Percentiles rank a stretch among this genome's conserved stretches.
Evolutionary conservation across 2,329 filamentous ascomycete genomes (phyloP).

Genomic region (Lasiodiplodia citricola): DNA sequence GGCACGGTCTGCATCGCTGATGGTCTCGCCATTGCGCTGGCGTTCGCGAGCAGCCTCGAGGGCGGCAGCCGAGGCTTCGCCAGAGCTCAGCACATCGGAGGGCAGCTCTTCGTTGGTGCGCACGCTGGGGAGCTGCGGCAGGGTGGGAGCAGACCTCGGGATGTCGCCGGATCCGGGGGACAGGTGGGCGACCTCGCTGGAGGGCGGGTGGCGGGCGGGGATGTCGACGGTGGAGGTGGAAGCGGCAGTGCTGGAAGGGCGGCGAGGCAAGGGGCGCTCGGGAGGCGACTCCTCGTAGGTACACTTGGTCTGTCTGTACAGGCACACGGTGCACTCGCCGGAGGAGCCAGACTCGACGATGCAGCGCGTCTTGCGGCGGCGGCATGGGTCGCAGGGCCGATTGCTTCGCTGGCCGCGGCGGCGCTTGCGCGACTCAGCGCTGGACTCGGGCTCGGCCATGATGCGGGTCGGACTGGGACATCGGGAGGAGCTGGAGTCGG

Average conservation of each 20-base stretch:
- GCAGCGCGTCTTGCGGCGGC: constrained; percentile 29
- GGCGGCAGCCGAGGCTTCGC: constrained; percentile 14
- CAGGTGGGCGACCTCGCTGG: constrained; percentile 6
- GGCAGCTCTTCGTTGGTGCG: constrained; percentile 24
- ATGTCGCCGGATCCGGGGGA: constrained; percentile 10
- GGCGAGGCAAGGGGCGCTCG: constrained; percentile 17
- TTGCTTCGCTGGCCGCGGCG: constrained; percentile 19
- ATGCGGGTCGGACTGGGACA: background rate
- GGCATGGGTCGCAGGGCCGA: constrained; percentile 29
- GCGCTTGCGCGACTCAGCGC: constrained; percentile 16
- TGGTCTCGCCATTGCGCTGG: constrained; percentile 19
- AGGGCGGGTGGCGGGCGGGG: background rate
- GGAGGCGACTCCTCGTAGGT: constrained; percentile 21
- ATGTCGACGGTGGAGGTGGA: constrained; percentile 6
- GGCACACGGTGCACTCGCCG: constrained; percentile 25
- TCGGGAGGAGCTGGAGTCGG: background rate
- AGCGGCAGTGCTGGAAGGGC: constrained; percentile 4
- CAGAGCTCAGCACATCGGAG: constrained; percentile 19
- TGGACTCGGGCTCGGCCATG: constrained; percentile 22
- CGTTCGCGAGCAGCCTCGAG: constrained; percentile 17
- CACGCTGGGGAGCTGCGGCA: background rate
- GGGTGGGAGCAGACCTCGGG: constrained; percentile 13
- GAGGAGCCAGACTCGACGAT: constrained; percentile 20
- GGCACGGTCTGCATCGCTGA: constrained; percentile 12
- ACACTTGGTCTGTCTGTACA: constrained; percentile 18